Evolutionary conservation across 179 eudicot species (phyloP).

Genomic region (Gypsophila paniculata): DNA sequence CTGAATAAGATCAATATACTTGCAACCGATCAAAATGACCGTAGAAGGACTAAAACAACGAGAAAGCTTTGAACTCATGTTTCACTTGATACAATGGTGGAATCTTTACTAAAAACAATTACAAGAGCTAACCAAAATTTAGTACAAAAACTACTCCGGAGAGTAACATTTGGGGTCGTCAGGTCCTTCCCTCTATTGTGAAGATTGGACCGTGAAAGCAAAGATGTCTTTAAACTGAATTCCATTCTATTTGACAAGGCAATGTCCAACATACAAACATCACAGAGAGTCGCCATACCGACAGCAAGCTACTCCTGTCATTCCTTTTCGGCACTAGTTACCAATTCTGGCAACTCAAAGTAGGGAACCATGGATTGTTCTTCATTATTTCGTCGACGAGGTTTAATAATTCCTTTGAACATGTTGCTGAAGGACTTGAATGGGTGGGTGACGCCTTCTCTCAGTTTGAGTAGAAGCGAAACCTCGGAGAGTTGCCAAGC

Average conservation of each 20-base stretch:
- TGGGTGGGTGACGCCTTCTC: conserved; percentile 49
- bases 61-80: no score
- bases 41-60: no score
- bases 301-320: neutral
- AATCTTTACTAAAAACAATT: no score
- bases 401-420: conserved; percentile 37
- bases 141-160: no score
- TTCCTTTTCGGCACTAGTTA: neutral
- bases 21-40: no score
- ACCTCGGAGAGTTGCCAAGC: conserved; percentile 76
- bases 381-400: neutral
- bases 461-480: conserved; percentile 49
- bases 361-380: conserved; percentile 14
- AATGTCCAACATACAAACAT: neutral
- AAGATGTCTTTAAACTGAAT: neutral
- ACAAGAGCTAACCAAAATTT: no score
- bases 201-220: neutral
- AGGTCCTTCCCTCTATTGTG: no score
- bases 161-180: no score
- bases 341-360: neutral
- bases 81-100: no score
- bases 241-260: neutral
- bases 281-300: neutral
- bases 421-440: conserved; percentile 43
- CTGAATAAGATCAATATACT: no score